Conservation (phyloP, 805 yeast genomes). For the Millerozyma miso region DNA sequence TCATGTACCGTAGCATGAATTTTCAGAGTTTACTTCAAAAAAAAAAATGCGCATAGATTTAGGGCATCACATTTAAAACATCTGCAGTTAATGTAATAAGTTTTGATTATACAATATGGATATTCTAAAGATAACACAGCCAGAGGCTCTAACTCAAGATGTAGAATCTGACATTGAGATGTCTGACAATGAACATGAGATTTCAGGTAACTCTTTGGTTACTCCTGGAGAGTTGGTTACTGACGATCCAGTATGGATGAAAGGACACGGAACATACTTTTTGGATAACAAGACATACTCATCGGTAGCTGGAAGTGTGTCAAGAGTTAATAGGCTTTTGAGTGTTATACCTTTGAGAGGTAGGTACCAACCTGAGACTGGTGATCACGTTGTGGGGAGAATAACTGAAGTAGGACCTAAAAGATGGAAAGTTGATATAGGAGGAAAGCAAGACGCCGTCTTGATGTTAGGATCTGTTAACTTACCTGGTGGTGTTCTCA, state of each 20-base stretch:
- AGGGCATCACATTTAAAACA: constrained; percentile 3
- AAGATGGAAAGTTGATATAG: constrained; percentile 96
- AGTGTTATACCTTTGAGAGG: constrained; percentile 86
- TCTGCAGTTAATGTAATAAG: background rate
- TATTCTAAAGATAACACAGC: constrained; percentile 36
- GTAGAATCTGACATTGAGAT: constrained; percentile 39
- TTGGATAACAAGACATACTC: constrained; percentile 73
- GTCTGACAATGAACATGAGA: constrained; percentile 27
- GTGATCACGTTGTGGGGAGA: constrained; percentile 93
- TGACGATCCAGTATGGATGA: constrained; percentile 95
- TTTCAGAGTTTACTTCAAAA: background rate
- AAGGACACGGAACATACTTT: constrained; percentile 95
- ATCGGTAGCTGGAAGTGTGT: constrained; percentile 88
- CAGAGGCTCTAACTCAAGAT: constrained; percentile 13
- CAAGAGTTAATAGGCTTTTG: constrained; percentile 79
- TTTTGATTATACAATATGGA: constrained; percentile 19
- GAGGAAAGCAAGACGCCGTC: constrained; percentile 89
- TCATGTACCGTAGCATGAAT: background rate
- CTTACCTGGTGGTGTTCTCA: constrained; percentile 92
- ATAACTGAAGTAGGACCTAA: constrained; percentile 90
- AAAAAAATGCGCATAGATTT: background rate
- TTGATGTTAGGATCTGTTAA: constrained; percentile 93
- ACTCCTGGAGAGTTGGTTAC: constrained; percentile 98
- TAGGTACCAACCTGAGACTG: constrained; percentile 88
- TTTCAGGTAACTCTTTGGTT: constrained; percentile 42